These are phyloP conservation scores for Acaromyces ingoldii DNA, from an alignment of 1,284 basidiomycete species.

Conservation along the genomic window DNA sequence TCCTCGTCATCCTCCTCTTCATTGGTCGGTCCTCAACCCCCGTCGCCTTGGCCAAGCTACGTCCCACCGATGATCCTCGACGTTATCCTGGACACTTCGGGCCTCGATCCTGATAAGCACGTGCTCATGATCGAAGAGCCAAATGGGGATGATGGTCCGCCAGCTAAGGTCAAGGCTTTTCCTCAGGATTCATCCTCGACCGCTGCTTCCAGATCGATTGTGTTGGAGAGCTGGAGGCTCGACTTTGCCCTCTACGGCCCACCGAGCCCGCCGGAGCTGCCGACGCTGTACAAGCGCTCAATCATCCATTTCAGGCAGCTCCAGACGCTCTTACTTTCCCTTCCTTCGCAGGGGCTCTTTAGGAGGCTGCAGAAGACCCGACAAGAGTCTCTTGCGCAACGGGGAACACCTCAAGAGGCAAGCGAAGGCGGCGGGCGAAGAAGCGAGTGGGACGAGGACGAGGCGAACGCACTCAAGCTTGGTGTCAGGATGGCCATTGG, in stretches of 20 bases:
- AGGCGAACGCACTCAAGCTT: slow-evolving; percentile 3
- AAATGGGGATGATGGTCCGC: slow-evolving; percentile 8
- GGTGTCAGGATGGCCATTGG: slow-evolving; percentile 3
- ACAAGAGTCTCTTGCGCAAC: background rate
- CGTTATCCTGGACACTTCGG: slow-evolving; percentile 46
- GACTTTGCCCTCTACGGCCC: slow-evolving; percentile 14
- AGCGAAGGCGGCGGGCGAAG: background rate
- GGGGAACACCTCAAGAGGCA: background rate
- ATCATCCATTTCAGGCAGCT: slow-evolving; percentile 49
- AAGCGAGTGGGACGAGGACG: background rate
- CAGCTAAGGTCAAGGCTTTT: background rate
- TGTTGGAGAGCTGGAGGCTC: slow-evolving; percentile 32
- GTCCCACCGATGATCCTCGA: slow-evolving; percentile 50
- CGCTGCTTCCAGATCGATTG: slow-evolving; percentile 10
- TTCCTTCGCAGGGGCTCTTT: slow-evolving; percentile 40
- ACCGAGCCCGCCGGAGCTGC: slow-evolving; percentile 29
- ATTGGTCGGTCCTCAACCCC: background rate
- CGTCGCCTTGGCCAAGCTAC: too few species aligned
- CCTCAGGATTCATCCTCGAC: background rate
- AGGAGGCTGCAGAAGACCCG: slow-evolving; percentile 20
- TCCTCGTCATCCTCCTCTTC: background rate
- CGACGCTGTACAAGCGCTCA: slow-evolving; percentile 50
- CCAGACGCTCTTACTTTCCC: slow-evolving; percentile 32
- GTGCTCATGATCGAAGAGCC: slow-evolving; percentile 36
- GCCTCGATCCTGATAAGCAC: slow-evolving; percentile 32